phyloP scores from a whole-genome alignment of 768 basidiomycete genomes.

The Psilocybe subaeruginosa region DNA sequence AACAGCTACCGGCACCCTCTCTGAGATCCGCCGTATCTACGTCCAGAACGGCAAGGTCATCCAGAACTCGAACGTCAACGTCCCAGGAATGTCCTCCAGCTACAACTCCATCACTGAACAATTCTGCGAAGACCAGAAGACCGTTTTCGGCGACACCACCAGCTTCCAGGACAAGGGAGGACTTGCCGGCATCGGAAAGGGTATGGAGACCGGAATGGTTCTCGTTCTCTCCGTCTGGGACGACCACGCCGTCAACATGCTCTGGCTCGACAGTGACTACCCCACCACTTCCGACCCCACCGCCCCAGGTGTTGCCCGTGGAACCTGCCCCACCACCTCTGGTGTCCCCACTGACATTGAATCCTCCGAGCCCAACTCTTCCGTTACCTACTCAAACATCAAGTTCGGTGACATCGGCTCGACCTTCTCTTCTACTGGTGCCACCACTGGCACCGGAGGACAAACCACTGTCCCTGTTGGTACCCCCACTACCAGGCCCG shows the following conservation, averaged over 20 bases:
- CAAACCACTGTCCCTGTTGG: not conserved
- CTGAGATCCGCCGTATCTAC: conserved; percentile 34
- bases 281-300: conserved; percentile 35
- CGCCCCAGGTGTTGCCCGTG: conserved; percentile 48
- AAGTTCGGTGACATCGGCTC: conserved; percentile 52
- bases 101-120: conserved; percentile 51
- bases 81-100: conserved; percentile 40
- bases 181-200: conserved; percentile 34
- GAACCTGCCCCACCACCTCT: conserved; percentile 49
- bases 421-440: conserved; percentile 33
- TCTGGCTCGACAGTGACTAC: conserved; percentile 58
- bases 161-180: conserved; percentile 47
- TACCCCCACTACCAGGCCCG: conserved; percentile 2
- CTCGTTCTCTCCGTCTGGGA: conserved; percentile 55
- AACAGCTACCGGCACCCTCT: conserved; percentile 1
- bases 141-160: conserved; percentile 48
- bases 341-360: conserved; percentile 50
- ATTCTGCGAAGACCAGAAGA: conserved; percentile 53
- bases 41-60: conserved; percentile 57
- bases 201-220: conserved; percentile 47
- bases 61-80: conserved; percentile 49
- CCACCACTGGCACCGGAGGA: conserved; percentile 15
- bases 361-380: conserved; percentile 36
- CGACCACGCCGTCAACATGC: conserved; percentile 56
- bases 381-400: conserved; percentile 59